Base-by-base conservation (phyloP, 1,284 basidiomycete species). In the Amylostereum chailletii region DNA sequence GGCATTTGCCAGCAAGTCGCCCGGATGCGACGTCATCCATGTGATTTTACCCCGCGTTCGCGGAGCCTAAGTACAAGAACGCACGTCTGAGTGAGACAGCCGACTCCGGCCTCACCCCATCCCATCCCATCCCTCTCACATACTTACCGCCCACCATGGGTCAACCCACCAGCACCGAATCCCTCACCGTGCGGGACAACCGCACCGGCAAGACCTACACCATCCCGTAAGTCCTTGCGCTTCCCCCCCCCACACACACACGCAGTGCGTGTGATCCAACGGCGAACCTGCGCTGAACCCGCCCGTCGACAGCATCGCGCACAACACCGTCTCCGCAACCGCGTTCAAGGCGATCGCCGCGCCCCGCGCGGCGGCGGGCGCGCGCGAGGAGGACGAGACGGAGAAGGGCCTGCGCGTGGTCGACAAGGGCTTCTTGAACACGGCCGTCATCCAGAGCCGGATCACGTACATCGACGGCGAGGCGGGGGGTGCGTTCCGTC, bases 391-490 rank as follows among this genome's bases (percentile, higher is more conserved):
- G 73, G 88, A 93, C 62, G 90, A 93, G 69, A 83, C 83, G 0
- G 76, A 82, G 65, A 85, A 81, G 52, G 90, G 90, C 0, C 65
- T 93, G 31, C 76, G 87, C 36, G 78, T 93, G 9, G 71, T 78
- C 36, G 89, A 93, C 70, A 81, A 79, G 66, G 88, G 87, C 2
- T 91, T 87, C 66, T 63, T 90, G 68, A 94, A 94, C 58, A 94
- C 91, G 1, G 89, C 91, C 34, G 88, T 91, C 50, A 79, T 94
- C 52, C 71, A 79, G 54, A 88, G 85, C 54, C 65, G 76, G 58
- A 93, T 94, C 60, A 93, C 90, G 0, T 93, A 84, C 59, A 94
- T 94, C 59, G 90, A 94, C 62, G 91, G 90, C 48, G 84, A 90
- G 29, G 82, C 81, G 26, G 89, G 88, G 64, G 70, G 84, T 83